These are phyloP conservation scores for Axilococcus clingmanii DNA, from an alignment of 139 green algal genomes.

Conservation along the genomic window DNA sequence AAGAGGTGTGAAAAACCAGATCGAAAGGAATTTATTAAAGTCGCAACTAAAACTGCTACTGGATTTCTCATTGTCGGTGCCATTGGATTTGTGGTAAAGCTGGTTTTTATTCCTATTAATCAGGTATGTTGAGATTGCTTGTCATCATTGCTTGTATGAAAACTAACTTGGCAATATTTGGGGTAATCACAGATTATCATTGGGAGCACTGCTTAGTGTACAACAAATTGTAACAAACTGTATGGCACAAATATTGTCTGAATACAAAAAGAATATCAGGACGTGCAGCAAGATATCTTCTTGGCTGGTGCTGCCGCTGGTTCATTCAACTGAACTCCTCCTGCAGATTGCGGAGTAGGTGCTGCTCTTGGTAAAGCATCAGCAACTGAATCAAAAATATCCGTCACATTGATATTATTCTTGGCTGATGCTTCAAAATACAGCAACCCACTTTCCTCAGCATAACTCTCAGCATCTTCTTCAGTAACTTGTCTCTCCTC, in stretches of 20 bases:
- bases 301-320: conserved; percentile 1
- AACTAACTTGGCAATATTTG: too few relatives aligned
- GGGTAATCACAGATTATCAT: too few relatives aligned
- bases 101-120: conserved; percentile 26
- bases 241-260: too few relatives aligned
- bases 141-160: too few relatives aligned
- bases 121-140: too few relatives aligned
- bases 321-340: conserved; percentile 22
- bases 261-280: too few relatives aligned
- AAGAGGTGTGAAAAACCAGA: conserved; percentile 37
- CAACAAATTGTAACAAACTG: too few relatives aligned
- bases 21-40: conserved; percentile 28
- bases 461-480: conserved; percentile 57
- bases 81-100: conserved; percentile 30
- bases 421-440: conserved; percentile 89
- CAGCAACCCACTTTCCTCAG: conserved; percentile 71
- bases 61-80: conserved; percentile 26
- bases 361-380: conserved; percentile 15
- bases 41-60: conserved; percentile 24
- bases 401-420: conserved; percentile 73
- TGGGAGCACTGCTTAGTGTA: too few relatives aligned
- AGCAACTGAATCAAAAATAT: conserved; percentile 75
- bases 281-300: too few relatives aligned
- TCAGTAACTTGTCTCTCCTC: conserved; percentile 38
- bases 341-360: conserved; percentile 7